phyloP scores from a whole-genome alignment of 257 asterid genomes.

The Fraxinus cuspidata region DNA sequence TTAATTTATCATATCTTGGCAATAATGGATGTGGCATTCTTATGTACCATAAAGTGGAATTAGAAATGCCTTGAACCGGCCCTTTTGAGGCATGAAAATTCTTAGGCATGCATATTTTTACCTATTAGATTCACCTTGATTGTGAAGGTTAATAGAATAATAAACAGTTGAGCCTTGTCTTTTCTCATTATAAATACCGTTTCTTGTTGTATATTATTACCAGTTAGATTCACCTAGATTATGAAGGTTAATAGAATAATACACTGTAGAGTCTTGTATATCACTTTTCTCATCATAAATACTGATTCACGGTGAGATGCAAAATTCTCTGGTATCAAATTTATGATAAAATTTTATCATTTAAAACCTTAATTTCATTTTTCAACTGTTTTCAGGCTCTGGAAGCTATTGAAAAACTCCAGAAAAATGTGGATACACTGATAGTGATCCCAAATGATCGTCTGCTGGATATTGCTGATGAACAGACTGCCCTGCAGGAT shows the following conservation, averaged over 20 bases:
- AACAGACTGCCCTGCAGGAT: constrained; percentile 92
- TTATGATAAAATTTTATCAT: not conserved
- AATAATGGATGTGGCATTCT: not conserved
- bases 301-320: not conserved
- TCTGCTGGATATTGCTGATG: constrained; percentile 88
- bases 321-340: not conserved
- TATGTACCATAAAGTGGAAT: not conserved
- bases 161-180: not conserved
- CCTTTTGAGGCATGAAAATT: not conserved
- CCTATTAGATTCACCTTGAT: not conserved
- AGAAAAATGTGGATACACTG: constrained; percentile 92
- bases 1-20: not conserved
- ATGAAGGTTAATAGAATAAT: not conserved
- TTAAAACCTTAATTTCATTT: not conserved
- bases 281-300: not conserved
- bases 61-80: not conserved
- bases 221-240: not conserved
- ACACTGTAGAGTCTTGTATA: not conserved
- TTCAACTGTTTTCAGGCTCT: constrained; percentile 62
- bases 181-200: not conserved
- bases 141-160: not conserved
- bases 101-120: not conserved
- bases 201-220: not conserved
- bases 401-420: constrained; percentile 96
- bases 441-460: constrained; percentile 98